Conservation (phyloP, 176 grass and related monocot genomes). For the Cymbopogon citratus region DNA sequence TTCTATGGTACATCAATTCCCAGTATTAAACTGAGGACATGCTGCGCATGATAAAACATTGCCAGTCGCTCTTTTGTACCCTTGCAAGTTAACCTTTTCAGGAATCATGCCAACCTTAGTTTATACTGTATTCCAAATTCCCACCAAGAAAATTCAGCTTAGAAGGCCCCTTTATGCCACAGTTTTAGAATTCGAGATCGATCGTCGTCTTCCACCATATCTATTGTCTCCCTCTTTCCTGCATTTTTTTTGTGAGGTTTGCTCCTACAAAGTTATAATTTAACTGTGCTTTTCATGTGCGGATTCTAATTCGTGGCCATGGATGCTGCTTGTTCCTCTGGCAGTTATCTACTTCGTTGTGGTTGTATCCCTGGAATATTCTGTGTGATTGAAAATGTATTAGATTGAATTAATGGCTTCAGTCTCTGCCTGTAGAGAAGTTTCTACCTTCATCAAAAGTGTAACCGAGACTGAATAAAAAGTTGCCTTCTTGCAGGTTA, state of each 20-base stretch:
- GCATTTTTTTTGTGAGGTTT: background rate
- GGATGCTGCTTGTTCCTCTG: background rate
- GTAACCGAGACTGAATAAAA: slow-evolving; percentile 4
- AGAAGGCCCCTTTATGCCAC: background rate
- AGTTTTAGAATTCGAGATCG: background rate
- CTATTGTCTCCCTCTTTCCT: background rate
- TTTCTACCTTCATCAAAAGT: background rate
- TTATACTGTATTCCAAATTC: background rate
- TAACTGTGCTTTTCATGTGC: background rate
- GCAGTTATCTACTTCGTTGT: background rate
- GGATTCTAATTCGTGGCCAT: background rate
- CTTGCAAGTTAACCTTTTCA: background rate
- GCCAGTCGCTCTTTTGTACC: background rate
- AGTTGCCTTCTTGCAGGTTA: slow-evolving; percentile 51
- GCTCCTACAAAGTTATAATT: background rate
- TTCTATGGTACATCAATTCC: background rate
- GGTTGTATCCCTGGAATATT: background rate
- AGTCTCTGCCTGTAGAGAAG: background rate
- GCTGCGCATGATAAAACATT: too few species aligned
- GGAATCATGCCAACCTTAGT: background rate
- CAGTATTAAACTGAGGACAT: too few species aligned
- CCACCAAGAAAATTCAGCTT: background rate
- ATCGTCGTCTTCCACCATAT: background rate
- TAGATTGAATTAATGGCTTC: background rate
- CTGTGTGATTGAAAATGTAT: background rate